Evolutionary conservation across 2,329 filamentous ascomycete genomes (phyloP).

Genomic region (Fusarium pseudoanthophilum): DNA sequence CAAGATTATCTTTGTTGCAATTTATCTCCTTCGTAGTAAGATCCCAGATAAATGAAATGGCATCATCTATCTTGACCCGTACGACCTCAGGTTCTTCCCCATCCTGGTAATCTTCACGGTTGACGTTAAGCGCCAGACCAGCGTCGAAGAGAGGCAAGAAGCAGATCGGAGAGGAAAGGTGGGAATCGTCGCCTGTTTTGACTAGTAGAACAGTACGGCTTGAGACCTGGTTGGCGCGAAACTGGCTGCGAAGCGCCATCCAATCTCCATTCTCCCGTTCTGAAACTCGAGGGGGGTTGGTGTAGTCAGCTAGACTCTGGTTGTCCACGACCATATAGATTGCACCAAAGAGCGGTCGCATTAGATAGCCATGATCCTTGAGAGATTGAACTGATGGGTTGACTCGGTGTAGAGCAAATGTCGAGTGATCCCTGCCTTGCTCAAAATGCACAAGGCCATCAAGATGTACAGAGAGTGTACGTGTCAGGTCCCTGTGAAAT

Average conservation of each 20-base stretch:
- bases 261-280: background rate
- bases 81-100: background rate
- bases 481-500: background rate
- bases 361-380: background rate
- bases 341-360: background rate
- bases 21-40: fast-evolving
- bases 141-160: background rate
- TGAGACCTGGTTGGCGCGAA: background rate
- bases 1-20: fast-evolving
- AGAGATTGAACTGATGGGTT: background rate
- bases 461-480: background rate
- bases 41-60: background rate
- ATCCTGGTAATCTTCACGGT: background rate
- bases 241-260: background rate
- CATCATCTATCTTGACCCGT: background rate
- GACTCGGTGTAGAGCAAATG: too few relatives aligned
- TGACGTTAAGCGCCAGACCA: background rate
- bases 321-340: background rate
- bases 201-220: background rate
- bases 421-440: background rate
- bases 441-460: background rate
- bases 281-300: fast-evolving
- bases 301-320: background rate
- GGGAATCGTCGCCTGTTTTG: fast-evolving
- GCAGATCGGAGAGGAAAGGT: background rate